Evolutionary conservation across 805 yeast species (phyloP), one percentile per base, ranked within the genome.

Genomic region (Ogataea methylovora): DNA sequence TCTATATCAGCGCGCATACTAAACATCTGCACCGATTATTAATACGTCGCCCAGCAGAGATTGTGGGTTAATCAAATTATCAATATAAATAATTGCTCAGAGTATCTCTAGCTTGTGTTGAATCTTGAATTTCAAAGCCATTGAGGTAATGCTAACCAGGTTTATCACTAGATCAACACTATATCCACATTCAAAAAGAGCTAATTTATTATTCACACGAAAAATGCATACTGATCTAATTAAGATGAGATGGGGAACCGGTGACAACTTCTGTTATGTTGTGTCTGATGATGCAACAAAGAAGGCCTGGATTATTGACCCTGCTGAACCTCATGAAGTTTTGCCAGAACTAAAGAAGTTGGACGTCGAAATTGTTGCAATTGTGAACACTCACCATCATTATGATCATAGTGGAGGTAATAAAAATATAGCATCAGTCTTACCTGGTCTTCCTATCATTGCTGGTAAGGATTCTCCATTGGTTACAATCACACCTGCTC

Each of bases 331-430:
- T 1, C 54, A 67, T 4, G 96, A 86, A 39, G 74, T 74, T 8
- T 52, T 70, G 36, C 69, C 80, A 4, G 62, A 56, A 11, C 50
- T 73, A 20, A 44, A 60, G 24, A 51, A 62, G 24, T 52, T 64
- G 13, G 54, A 61, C 26, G 58, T 70, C 26, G 72, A 79, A 33
- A 58, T 92, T 34, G 67, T 66, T 29, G 85, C 90, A 2, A 82
- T 92, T 38, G 94, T 84, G 33, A 92, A 92, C 59, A 92, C 97
- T 1, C 99, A 92, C 54, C 98, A 92, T 54, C 99, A 92, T 57
- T 75, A 77, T 51, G 99, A 92, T 54, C 99, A 92, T 59, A 67
- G 96, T 2, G 96, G 85, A 16, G 97, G 97, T 2, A 88, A 87
- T 49, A 58, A 62, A 16, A 58, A 56, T 13, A 39, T 69, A 37